These are phyloP conservation scores for Penicillium sp. DNA, from an alignment of 2,329 filamentous ascomycete genomes.

Conservation along the genomic window DNA sequence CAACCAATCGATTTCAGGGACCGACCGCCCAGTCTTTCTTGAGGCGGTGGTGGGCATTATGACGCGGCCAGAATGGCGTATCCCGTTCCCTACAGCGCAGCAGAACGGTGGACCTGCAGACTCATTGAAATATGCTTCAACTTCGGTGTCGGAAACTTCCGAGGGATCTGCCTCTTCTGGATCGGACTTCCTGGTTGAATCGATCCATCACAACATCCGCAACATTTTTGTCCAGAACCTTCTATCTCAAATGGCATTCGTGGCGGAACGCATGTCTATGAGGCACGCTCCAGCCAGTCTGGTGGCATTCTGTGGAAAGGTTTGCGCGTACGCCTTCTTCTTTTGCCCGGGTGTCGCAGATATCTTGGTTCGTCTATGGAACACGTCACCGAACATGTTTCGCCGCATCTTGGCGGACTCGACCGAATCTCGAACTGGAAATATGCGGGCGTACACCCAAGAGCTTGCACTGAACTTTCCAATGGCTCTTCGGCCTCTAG, in stretches of 20 bases:
- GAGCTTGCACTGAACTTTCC: conserved; percentile 74
- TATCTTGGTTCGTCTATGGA: conserved; percentile 81
- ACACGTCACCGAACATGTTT: conserved; percentile 68
- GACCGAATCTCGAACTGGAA: conserved; percentile 61
- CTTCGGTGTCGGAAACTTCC: conserved; percentile 59
- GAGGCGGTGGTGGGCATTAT: conserved; percentile 81
- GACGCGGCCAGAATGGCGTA: conserved; percentile 86
- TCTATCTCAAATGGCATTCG: conserved; percentile 79
- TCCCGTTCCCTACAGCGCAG: conserved; percentile 66
- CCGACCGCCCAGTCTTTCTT: conserved; percentile 79
- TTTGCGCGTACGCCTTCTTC: conserved; percentile 90
- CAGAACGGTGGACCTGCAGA: conserved; percentile 43
- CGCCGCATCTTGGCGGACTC: conserved; percentile 73
- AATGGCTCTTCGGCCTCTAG: conserved; percentile 63
- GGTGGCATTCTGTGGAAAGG: conserved; percentile 86
- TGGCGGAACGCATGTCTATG: conserved; percentile 86
- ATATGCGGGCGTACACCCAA: conserved; percentile 59
- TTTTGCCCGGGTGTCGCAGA: conserved; percentile 88
- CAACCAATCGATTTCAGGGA: conserved; percentile 77
- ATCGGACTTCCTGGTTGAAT: conserved; percentile 72
- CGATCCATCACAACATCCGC: conserved; percentile 84
- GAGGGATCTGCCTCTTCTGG: conserved; percentile 58
- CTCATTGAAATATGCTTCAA: conserved; percentile 44
- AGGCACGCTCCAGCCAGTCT: conserved; percentile 72
- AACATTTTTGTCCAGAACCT: conserved; percentile 86